Evolutionary conservation across 306 rosid genomes (phyloP).

Genomic region (Rosa rugosa): DNA sequence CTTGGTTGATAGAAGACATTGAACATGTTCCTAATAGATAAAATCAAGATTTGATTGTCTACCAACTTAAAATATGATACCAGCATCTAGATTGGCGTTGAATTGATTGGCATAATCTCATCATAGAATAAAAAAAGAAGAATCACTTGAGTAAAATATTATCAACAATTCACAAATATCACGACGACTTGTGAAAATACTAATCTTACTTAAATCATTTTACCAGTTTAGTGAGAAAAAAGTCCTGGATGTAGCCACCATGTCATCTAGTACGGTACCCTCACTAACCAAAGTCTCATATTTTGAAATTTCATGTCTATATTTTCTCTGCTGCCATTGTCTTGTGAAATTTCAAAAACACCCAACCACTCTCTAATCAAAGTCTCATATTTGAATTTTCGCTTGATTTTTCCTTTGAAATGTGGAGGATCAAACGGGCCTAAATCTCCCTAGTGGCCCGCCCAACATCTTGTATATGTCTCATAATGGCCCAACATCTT

Average conservation of each 20-base stretch:
- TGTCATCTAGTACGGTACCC: no score
- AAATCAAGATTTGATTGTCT: background rate
- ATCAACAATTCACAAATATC: background rate
- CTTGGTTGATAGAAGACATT: background rate
- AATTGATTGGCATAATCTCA: background rate
- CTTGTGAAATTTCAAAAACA: background rate
- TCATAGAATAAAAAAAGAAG: background rate
- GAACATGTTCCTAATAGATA: background rate
- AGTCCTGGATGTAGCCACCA: no score
- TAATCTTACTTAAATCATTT: no score
- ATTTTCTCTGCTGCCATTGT: background rate
- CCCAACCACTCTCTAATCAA: no score
- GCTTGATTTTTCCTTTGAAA: no score
- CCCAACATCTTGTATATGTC: no score
- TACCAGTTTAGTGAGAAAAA: no score
- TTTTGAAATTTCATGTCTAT: no score
- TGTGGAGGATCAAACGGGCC: background rate
- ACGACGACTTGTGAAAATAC: background rate
- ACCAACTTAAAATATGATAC: conserved; percentile 6
- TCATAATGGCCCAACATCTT: no score
- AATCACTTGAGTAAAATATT: no score
- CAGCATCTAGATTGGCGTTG: background rate
- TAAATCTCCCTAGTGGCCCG: background rate
- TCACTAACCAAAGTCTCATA: no score
- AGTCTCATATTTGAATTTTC: no score